Conservation (phyloP, 225 moss, liverwort and hornwort species). For the Antitrichia curtipendula region DNA sequence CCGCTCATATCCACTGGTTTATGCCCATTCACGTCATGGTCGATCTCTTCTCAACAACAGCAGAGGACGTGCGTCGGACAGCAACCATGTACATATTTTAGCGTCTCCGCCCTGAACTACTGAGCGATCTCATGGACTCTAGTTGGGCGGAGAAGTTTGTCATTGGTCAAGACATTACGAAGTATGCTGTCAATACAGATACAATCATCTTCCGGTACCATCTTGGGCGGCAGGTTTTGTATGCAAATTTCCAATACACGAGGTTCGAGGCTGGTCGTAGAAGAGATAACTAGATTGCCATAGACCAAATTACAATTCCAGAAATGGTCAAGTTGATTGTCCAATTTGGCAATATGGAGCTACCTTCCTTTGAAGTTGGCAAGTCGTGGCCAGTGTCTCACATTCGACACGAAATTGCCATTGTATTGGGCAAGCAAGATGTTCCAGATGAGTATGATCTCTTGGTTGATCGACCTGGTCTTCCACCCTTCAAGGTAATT, state of each 20-base stretch:
- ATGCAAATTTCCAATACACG: rapidly evolving
- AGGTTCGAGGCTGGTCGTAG: not conserved
- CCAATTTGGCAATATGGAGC: not conserved
- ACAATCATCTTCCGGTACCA: not conserved
- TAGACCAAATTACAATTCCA: not conserved
- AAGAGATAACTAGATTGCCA: not conserved
- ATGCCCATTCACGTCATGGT: no score
- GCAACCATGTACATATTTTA: no score
- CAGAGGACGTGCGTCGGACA: no score
- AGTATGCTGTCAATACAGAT: no score
- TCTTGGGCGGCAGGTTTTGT: not conserved
- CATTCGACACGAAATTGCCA: not conserved
- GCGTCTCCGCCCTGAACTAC: no score
- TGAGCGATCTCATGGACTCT: no score
- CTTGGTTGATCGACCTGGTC: not conserved
- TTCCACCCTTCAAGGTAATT: not conserved
- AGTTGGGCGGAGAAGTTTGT: no score
- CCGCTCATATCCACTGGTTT: no score
- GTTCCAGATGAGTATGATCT: not conserved
- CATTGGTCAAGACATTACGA: no score
- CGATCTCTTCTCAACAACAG: no score
- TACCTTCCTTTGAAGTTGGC: not conserved
- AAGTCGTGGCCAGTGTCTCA: not conserved
- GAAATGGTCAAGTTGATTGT: not conserved
- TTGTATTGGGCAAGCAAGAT: not conserved